These are phyloP conservation scores for Ambrosia artemisiifolia DNA, from an alignment of 129 eudicot genomes.

Conservation along the genomic window DNA sequence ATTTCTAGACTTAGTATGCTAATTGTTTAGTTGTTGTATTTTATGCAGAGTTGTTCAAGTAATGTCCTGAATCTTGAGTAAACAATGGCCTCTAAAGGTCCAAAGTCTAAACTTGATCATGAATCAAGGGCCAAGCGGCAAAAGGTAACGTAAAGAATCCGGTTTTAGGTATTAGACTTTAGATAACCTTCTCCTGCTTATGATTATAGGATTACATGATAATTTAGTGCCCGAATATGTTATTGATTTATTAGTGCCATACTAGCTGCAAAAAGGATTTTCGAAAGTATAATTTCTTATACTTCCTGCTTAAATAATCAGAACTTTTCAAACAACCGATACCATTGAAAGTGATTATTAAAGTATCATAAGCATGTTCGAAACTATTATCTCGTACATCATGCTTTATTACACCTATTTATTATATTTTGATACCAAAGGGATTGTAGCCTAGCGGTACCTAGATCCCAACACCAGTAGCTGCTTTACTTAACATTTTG, in stretches of 20 bases:
- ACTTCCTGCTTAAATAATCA: not conserved
- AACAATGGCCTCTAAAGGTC: conserved; percentile 95
- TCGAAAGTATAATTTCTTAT: not conserved
- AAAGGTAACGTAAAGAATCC: conserved; percentile 44
- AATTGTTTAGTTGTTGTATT: not conserved
- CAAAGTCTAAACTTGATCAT: conserved; percentile 82
- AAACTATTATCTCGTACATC: not conserved
- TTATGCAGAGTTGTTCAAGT: conserved; percentile 28
- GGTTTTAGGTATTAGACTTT: not conserved
- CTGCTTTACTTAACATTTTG: too few relatives aligned
- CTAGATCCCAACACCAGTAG: not conserved
- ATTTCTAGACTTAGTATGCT: not conserved
- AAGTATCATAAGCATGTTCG: not conserved
- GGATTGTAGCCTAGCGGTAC: too few relatives aligned
- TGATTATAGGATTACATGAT: not conserved
- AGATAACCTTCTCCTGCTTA: not conserved
- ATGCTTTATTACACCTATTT: not conserved
- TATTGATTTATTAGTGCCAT: not conserved
- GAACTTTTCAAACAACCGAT: not conserved
- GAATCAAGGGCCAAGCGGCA: conserved; percentile 75
- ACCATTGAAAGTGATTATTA: not conserved
- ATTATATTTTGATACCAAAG: too few relatives aligned
- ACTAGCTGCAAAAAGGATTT: not conserved
- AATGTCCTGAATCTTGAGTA: conserved; percentile 38
- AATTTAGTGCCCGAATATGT: not conserved